Percentiles rank a stretch among this genome's conserved stretches.
These are phyloP conservation scores for Hibiscus trionum DNA, from an alignment of 345 rosid species.

Conservation along the genomic window DNA sequence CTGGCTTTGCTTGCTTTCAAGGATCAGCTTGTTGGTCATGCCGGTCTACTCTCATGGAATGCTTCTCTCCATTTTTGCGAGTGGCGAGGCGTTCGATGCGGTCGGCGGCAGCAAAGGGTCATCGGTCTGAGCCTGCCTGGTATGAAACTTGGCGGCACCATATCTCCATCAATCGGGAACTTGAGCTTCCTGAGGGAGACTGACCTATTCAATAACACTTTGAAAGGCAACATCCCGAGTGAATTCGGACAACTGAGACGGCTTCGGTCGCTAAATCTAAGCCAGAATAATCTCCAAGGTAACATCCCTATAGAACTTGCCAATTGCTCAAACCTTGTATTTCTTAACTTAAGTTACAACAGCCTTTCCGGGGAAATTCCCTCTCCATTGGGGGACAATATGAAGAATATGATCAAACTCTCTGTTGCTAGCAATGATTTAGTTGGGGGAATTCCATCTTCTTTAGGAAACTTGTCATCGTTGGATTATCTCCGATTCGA, in stretches of 20 bases:
- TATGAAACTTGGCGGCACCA: neutral
- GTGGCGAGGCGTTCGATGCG: constrained; percentile 23
- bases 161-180: neutral
- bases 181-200: neutral
- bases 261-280: neutral
- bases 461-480: neutral
- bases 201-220: neutral
- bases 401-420: neutral
- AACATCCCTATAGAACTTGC: neutral
- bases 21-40: too few species aligned
- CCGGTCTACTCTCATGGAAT: neutral
- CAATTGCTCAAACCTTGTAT: neutral
- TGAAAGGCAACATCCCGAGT: neutral
- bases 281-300: neutral
- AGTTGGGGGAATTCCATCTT: neutral
- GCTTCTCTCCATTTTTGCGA: constrained; percentile 15
- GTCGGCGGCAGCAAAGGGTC: constrained; percentile 13
- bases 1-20: too few species aligned
- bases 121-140: neutral
- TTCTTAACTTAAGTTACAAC: neutral
- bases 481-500: neutral
- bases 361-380: neutral
- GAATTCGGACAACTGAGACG: neutral
- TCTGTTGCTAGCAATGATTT: neutral
- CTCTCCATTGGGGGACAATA: neutral